phyloP scores from a whole-genome alignment of 176 grass and related monocot genomes.

The Phoenix dactylifera region DNA sequence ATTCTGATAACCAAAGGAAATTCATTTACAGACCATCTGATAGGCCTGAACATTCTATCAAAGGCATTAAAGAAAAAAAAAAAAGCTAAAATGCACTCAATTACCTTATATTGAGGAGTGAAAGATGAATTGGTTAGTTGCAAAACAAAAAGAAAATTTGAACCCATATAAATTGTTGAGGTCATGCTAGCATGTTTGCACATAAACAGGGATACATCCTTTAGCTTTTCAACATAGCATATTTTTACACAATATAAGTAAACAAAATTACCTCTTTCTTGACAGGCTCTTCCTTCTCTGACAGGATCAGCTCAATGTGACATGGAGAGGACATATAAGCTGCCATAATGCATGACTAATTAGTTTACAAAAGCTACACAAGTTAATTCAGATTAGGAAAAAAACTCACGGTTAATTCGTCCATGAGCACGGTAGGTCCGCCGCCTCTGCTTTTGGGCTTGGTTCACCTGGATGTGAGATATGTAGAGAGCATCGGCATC shows the following conservation, averaged over 20 bases:
- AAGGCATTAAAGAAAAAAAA: too few relatives aligned
- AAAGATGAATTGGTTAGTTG: too few relatives aligned
- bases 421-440: conserved; percentile 65
- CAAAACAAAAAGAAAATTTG: too few relatives aligned
- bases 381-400: not conserved
- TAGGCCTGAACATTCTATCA: too few relatives aligned
- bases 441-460: conserved; percentile 61
- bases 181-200: not conserved
- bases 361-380: not conserved
- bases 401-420: conserved; percentile 55
- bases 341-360: not conserved
- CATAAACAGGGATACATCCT: not conserved
- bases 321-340: conserved; percentile 18
- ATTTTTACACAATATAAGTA: not conserved
- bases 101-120: too few relatives aligned
- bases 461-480: conserved; percentile 68
- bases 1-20: too few relatives aligned
- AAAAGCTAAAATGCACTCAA: too few relatives aligned
- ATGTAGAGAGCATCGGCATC: conserved; percentile 72
- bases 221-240: not conserved
- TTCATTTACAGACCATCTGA: too few relatives aligned
- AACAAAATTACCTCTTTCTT: conserved; percentile 16
- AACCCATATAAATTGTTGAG: too few relatives aligned
- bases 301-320: conserved; percentile 15
- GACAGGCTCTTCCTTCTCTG: conserved; percentile 14